Percentiles rank a stretch among this genome's conserved stretches.
These are phyloP conservation scores for Endogone sp. DNA, from an alignment of 192 early-diverging fungal genomes.

Conservation along the genomic window DNA sequence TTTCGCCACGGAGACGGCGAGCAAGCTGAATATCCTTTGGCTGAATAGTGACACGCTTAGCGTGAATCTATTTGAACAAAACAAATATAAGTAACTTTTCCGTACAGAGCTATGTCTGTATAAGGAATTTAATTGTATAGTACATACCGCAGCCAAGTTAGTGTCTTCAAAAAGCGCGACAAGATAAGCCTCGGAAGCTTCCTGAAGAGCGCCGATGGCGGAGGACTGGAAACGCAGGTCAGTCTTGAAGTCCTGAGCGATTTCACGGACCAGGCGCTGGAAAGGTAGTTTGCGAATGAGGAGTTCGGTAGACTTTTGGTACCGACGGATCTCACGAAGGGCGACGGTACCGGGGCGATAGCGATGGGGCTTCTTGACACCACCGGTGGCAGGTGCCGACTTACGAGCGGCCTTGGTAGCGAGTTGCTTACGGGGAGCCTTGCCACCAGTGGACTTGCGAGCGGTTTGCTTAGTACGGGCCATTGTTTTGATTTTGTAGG, in stretches of 20 bases:
- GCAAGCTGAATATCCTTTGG: constrained; percentile 99
- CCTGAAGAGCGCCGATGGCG: constrained; percentile 98
- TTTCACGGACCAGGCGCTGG: constrained; percentile 97
- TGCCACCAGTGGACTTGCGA: constrained; percentile 98
- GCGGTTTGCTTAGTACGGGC: constrained; percentile 88
- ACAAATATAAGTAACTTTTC: too few species aligned
- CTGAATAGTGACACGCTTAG: constrained; percentile 99
- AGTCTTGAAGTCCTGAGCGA: constrained; percentile 99
- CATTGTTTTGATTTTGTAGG: constrained; percentile 33
- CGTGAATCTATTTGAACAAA: constrained; percentile 65
- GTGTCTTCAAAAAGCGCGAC: constrained; percentile 94
- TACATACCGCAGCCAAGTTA: constrained; percentile 83
- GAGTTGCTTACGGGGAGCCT: constrained; percentile 95
- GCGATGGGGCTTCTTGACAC: constrained; percentile 92
- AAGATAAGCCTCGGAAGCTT: constrained; percentile 94
- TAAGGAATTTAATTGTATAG: not conserved
- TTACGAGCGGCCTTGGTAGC: constrained; percentile 97
- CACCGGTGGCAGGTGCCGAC: constrained; percentile 88
- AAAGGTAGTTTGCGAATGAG: constrained; percentile 92
- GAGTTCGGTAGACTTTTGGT: constrained; percentile 96
- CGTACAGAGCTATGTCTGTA: too few species aligned
- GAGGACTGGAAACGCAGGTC: constrained; percentile 99
- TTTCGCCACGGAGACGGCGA: constrained; percentile 91
- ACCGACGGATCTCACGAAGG: constrained; percentile 88
- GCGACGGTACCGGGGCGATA: constrained; percentile 88